Conservation (phyloP, 1,139 yeast genomes). For the Tardiomyces depauwii region DNA sequence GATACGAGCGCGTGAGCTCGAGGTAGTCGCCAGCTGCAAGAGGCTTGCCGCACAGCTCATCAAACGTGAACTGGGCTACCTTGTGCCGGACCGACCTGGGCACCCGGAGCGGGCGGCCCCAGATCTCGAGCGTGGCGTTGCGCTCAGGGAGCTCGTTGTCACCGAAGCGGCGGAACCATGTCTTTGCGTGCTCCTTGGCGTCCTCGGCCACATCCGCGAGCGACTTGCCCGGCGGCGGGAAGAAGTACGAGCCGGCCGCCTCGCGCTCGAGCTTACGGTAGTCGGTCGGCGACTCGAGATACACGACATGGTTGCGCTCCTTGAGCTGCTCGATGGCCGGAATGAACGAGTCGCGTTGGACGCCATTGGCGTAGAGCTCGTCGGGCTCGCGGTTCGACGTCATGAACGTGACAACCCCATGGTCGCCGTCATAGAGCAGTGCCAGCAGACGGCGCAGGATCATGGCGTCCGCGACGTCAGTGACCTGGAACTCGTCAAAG, state of each 20-base stretch:
- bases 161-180: slow-evolving; percentile 73
- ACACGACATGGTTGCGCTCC: slow-evolving; percentile 61
- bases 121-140: slow-evolving; percentile 44
- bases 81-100: slow-evolving; percentile 67
- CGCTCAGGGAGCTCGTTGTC: slow-evolving; percentile 34
- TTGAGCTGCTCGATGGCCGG: slow-evolving; percentile 84
- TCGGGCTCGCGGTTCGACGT: slow-evolving; percentile 94
- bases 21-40: slow-evolving; percentile 95
- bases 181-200: slow-evolving; percentile 51
- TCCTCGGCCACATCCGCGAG: slow-evolving; percentile 38
- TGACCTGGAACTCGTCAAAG: slow-evolving; percentile 86
- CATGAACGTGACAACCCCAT: slow-evolving; percentile 81
- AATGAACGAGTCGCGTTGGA: slow-evolving; percentile 79
- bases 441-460: slow-evolving; percentile 62
- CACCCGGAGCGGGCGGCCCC: slow-evolving; percentile 78
- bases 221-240: slow-evolving; percentile 34
- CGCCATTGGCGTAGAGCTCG: slow-evolving; percentile 84
- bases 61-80: slow-evolving; percentile 85
- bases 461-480: slow-evolving; percentile 99
- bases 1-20: slow-evolving; percentile 66
- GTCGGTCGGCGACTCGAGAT: slow-evolving; percentile 83
- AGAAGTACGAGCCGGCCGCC: slow-evolving; percentile 65
- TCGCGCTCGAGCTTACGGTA: slow-evolving; percentile 86
- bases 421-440: slow-evolving; percentile 47
- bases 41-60: slow-evolving; percentile 75